Base-by-base conservation (phyloP, 164 flowering plant genomes). In the Nelumbo lutea region DNA sequence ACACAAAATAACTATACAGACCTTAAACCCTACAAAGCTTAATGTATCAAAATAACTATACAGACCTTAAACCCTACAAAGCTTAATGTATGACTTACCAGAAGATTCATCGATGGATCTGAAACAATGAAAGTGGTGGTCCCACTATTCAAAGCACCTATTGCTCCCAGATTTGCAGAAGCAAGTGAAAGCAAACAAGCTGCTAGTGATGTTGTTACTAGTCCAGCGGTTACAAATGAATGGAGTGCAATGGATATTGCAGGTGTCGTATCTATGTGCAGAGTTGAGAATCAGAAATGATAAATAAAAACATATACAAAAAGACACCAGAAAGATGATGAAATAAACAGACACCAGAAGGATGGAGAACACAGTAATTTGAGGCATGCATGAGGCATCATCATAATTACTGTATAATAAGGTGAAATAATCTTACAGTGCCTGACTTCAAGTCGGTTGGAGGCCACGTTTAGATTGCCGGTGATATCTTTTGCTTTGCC, bases 161-260 rank as follows among this genome's bases (percentile, higher is more conserved):
- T 48, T 67, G 85, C 83, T 64, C 65, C 85, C 42, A 84, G 86
- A 74, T 83, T 83, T 72, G 88, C 74, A 42, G 83, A 75, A 62
- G 91, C 80, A 62, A 85, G 62, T 46, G 86, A 80, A 52, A 84
- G 76, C 76, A 79, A 15, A 45, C 81, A 80, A 51, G 87, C 80
- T 68, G 91, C 84, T 48, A 87, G 55, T 27, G 88, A 82, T 27
- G 91, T 85, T 75, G 84, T 80, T 65, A 87, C 59, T 64, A 83
- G 47, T 59, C 87, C 88, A n/a, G 74, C 90, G 46, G 85, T 82
- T 78, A 84, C 80, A 59, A 85, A 84, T 0, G 86, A 83, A 67
- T 83, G 80, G 44, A 87, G 70, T 46, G 83, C 85, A 51, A 78
- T 69, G 14, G 91, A 83, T 60, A 78, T 73, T 41, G 84, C 74